phyloP scores from a whole-genome alignment of 495 filamentous ascomycete species.

The Chaetomium tenue region DNA sequence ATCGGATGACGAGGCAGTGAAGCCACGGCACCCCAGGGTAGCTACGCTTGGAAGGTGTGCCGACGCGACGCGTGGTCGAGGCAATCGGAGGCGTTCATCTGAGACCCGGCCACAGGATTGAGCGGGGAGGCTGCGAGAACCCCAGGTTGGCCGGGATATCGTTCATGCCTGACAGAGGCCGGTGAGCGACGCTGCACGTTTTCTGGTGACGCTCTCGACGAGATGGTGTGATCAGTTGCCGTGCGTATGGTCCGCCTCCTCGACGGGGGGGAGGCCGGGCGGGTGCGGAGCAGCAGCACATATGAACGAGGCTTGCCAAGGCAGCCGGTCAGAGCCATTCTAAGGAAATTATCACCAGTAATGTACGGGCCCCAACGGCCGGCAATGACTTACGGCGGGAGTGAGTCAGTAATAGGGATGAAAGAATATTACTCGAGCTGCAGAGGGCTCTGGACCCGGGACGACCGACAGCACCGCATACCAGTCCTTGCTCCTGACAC shows the following conservation, averaged over 20 bases:
- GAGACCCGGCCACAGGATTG: not conserved
- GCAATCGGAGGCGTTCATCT: not conserved
- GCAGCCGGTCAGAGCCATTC: not conserved
- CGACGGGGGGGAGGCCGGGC: conserved; percentile 12
- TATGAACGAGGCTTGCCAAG: conserved; percentile 23
- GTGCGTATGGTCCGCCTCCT: conserved; percentile 20
- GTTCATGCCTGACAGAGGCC: conserved; percentile 23
- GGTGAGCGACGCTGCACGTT: conserved; percentile 19
- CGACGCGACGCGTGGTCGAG: conserved; percentile 12
- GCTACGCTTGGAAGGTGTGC: conserved; percentile 8
- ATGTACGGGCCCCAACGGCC: conserved; percentile 3
- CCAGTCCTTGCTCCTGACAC: conserved; percentile 27
- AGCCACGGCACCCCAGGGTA: conserved; percentile 13
- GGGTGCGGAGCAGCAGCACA: conserved; percentile 15
- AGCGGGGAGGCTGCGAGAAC: conserved; percentile 2
- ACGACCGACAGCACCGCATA: conserved; percentile 16
- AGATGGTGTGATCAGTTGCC: conserved; percentile 22
- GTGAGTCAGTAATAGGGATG: not conserved
- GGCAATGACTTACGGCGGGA: not conserved
- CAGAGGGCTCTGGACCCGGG: conserved; percentile 19
- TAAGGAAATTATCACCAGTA: not conserved
- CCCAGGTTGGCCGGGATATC: conserved; percentile 3
- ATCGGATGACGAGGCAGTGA: conserved; percentile 19
- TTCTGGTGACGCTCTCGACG: conserved; percentile 17
- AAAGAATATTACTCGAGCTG: conserved; percentile 14